Evolutionary conservation across 495 filamentous ascomycete species (phyloP).

Genomic region (Aspergillus funiculosus): DNA sequence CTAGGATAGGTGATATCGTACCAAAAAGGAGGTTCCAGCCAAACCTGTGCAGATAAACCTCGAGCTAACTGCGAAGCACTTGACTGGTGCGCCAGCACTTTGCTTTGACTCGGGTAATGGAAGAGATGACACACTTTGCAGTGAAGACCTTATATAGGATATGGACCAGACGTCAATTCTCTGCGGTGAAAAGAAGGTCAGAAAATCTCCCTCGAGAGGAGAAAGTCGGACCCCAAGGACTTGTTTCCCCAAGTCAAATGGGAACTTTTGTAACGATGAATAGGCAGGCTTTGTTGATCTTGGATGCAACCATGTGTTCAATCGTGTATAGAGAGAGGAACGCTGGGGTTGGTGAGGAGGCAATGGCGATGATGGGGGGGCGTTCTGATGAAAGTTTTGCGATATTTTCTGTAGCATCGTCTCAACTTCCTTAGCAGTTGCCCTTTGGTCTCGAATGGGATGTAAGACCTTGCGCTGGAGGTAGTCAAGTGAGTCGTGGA

Average conservation of each 20-base stretch:
- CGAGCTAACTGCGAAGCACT: constrained; percentile 15
- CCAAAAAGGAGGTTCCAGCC: constrained; percentile 7
- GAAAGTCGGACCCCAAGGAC: constrained; percentile 11
- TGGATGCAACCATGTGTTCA: not conserved
- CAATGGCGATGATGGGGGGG: not conserved
- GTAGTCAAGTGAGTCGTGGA: constrained; percentile 13
- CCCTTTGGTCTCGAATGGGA: constrained; percentile 2
- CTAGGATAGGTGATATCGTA: not conserved
- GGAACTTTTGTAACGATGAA: not conserved
- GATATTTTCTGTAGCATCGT: constrained; percentile 4
- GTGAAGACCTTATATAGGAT: not conserved
- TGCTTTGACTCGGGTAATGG: not conserved
- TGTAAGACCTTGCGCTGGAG: constrained; percentile 11
- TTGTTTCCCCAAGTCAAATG: not conserved
- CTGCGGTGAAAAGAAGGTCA: constrained; percentile 11
- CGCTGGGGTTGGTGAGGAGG: not conserved
- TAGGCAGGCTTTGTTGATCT: not conserved
- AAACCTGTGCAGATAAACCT: constrained; percentile 10
- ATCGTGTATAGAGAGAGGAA: not conserved
- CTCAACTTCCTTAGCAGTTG: constrained; percentile 9
- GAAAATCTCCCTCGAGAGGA: constrained; percentile 4
- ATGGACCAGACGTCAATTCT: constrained; percentile 7
- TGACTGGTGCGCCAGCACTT: not conserved
- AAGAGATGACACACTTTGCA: not conserved
- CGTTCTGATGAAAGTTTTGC: not conserved